Evolutionary conservation across 148 eudicot genomes (phyloP).

Genomic region (Vaccinium vitisidaea): DNA sequence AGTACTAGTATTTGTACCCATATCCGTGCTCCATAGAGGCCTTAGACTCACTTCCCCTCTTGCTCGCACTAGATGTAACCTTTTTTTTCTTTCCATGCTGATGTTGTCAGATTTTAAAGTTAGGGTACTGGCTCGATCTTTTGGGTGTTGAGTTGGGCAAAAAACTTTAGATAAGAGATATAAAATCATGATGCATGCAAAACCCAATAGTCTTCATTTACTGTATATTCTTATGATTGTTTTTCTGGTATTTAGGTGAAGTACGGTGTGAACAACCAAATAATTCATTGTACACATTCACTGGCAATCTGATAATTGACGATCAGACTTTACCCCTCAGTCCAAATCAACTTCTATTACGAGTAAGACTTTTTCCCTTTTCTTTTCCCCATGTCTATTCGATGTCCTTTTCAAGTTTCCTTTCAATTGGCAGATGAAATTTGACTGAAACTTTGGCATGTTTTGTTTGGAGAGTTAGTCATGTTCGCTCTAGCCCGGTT

Average conservation of each 20-base stretch:
- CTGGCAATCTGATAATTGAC: conserved; percentile 85
- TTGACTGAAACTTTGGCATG: neutral
- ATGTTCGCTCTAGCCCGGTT: neutral
- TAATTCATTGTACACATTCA: conserved; percentile 93
- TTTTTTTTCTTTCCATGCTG: neutral
- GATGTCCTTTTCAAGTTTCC: neutral
- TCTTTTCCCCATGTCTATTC: neutral
- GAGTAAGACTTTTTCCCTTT: conserved; percentile 46
- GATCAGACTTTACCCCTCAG: conserved; percentile 84
- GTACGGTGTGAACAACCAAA: conserved; percentile 96
- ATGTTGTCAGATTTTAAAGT: neutral
- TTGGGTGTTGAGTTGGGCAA: neutral
- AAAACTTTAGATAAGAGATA: neutral
- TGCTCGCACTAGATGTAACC: neutral
- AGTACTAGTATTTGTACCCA: neutral
- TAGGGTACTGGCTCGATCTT: neutral
- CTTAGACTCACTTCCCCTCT: neutral
- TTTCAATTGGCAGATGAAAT: neutral
- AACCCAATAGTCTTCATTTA: neutral
- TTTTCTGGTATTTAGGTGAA: conserved; percentile 62
- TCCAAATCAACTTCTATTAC: conserved; percentile 89
- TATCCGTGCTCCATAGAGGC: neutral
- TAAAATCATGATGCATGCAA: neutral
- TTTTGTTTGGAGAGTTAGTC: conserved; percentile 4
- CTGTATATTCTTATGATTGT: conserved; percentile 1